A percentile compares a stretch with the other conserved stretches of the same genome.
phyloP scores from a whole-genome alignment of 2,329 filamentous ascomycete genomes.

The Drechslerella dactyloides region DNA sequence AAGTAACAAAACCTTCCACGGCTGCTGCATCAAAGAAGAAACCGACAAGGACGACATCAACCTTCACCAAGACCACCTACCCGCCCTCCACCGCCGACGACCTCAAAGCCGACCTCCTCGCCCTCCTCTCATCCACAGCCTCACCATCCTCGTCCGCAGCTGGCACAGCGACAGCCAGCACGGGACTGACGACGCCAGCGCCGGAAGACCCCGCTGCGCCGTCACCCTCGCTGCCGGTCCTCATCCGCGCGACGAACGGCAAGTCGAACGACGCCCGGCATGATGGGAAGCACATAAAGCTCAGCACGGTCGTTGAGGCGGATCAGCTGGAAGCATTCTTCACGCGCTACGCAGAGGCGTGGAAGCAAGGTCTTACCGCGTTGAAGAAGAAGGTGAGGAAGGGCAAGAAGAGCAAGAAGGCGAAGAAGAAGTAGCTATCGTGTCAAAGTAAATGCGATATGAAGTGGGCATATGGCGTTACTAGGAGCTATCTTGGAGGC shows the following conservation, averaged over 20 bases:
- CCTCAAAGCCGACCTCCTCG: constrained; percentile 67
- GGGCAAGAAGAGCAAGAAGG: constrained; percentile 79
- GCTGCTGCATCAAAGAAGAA: constrained; percentile 56
- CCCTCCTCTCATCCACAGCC: constrained; percentile 23
- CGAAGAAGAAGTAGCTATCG: constrained; percentile 73
- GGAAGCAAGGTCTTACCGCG: constrained; percentile 84
- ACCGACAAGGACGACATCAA: constrained; percentile 25
- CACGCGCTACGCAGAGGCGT: constrained; percentile 82
- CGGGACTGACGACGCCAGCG: constrained; percentile 56
- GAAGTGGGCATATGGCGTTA: too few relatives aligned
- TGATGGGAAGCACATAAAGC: constrained; percentile 70
- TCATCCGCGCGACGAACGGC: constrained; percentile 85
- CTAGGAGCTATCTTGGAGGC: not conserved
- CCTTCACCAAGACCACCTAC: constrained; percentile 52
- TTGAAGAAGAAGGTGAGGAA: constrained; percentile 93
- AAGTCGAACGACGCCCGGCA: constrained; percentile 63
- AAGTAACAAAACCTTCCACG: constrained; percentile 52
- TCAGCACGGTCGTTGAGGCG: constrained; percentile 81
- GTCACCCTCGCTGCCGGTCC: constrained; percentile 63
- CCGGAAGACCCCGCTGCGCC: constrained; percentile 60
- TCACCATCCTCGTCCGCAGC: constrained; percentile 10
- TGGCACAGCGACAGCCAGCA: not conserved
- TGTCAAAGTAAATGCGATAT: constrained; percentile 65
- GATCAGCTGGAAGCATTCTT: constrained; percentile 82
- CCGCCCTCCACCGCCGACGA: constrained; percentile 61